Evolutionary conservation across 768 basidiomycete species (phyloP).

Genomic region (Paxillus ammoniavirescens): DNA sequence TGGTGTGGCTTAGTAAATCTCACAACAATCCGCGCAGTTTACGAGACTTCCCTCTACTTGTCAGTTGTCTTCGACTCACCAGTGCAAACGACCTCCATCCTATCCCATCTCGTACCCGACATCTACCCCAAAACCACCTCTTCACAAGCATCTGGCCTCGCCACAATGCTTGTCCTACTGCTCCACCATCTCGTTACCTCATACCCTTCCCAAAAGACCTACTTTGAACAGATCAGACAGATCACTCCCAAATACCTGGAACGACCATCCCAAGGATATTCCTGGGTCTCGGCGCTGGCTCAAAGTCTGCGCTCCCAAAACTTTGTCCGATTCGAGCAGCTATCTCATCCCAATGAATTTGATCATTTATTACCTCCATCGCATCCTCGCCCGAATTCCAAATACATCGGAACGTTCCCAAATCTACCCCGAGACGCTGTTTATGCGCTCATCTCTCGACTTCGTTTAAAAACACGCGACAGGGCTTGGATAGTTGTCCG

Average conservation of each 20-base stretch:
- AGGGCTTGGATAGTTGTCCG: slow-evolving; percentile 62
- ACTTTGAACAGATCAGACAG: slow-evolving; percentile 26
- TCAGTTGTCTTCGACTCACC: slow-evolving; percentile 61
- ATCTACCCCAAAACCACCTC: slow-evolving; percentile 34
- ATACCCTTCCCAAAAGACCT: slow-evolving; percentile 67
- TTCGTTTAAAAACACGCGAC: slow-evolving; percentile 51
- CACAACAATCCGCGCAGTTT: slow-evolving; percentile 42
- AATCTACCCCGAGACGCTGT: slow-evolving; percentile 43
- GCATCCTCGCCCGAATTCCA: slow-evolving; percentile 1
- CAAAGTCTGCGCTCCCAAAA: slow-evolving; percentile 51
- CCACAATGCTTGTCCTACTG: slow-evolving; percentile 47
- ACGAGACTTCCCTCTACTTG: slow-evolving; percentile 71
- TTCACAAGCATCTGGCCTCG: slow-evolving; percentile 22
- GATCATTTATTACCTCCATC: slow-evolving; percentile 18
- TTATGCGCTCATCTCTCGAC: slow-evolving; percentile 39
- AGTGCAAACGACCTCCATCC: slow-evolving; percentile 59
- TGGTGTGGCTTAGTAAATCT: neutral
- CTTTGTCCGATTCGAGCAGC: slow-evolving; percentile 48
- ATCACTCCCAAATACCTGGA: slow-evolving; percentile 36
- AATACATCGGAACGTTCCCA: neutral
- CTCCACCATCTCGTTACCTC: slow-evolving; percentile 54
- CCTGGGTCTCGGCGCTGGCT: slow-evolving; percentile 57
- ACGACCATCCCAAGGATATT: slow-evolving; percentile 30
- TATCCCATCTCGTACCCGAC: slow-evolving; percentile 56
- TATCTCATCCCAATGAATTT: slow-evolving; percentile 37